Evolutionary conservation across 2,329 filamentous ascomycete species (phyloP), one percentile per base, ranked within the genome.

Genomic region (Epichloe gansuensis): DNA sequence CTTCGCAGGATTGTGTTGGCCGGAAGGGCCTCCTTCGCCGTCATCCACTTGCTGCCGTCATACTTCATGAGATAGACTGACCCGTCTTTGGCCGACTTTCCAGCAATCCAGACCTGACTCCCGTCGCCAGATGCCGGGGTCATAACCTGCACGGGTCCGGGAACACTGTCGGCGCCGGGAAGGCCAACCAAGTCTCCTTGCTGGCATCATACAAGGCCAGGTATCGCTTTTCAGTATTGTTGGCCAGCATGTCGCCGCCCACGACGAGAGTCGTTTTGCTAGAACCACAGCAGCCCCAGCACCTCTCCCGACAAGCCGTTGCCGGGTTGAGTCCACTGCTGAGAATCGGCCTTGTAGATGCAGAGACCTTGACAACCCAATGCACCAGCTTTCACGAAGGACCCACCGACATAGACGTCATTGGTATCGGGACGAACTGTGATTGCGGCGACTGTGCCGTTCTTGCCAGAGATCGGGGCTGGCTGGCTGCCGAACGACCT

Each of bases 391-490:
- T 79, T 81, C n/a, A 81, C 74, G 63, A 97, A 98, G 9, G 79
- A 81, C 35, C 93, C 93, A 39, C 86, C 91, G 35, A 98, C 86
- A 63, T 86, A 98, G 12, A 98, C 75, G 49, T 93, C 82, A 1
- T 77, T 75, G 17, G 82, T 82, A 52, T 78, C 78, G 0, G 88
- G 86, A 52, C 84, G 85, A 8, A 83, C 75, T 11, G 81, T 78
- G 59, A 98, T 89, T 31, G 86, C 75, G 54, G 88, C 85, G 43
- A 97, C 90, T 3, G 81, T 80, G 28, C 83, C 81, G 56, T 82
- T 78, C 5, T 75, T 72, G 13, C 91, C 91, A 11, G 76, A 76
- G 3, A 97, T 74, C 2, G 85, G 77, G 31, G 90, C 83, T 1
- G 91, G 88, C 61, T 96, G 90, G 2, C 75, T 76, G 52, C 74